Evolutionary conservation across 2,329 filamentous ascomycete genomes (phyloP).

Genomic region (Colletotrichum gloeosporioides): DNA sequence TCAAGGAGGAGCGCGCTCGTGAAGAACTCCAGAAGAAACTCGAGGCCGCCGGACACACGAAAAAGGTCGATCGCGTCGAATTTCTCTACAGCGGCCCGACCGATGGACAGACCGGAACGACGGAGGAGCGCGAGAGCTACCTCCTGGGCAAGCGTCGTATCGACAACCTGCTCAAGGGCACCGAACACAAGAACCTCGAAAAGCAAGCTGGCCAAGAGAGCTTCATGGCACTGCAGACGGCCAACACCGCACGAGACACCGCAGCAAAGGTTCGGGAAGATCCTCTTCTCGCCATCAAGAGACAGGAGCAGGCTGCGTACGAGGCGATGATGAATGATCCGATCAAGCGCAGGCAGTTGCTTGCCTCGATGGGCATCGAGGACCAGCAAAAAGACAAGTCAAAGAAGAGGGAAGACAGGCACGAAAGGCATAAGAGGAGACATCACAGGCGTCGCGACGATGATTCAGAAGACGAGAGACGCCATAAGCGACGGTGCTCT

Average conservation of each 20-base stretch:
- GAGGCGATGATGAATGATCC: constrained; percentile 82
- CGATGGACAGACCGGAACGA: constrained; percentile 74
- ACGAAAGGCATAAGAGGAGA: constrained; percentile 49
- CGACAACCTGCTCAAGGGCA: constrained; percentile 80
- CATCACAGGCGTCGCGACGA: constrained; percentile 48
- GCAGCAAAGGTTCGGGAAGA: constrained; percentile 89
- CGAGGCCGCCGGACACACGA: constrained; percentile 84
- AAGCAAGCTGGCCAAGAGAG: constrained; percentile 71
- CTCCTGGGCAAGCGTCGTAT: constrained; percentile 91
- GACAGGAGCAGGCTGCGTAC: constrained; percentile 84
- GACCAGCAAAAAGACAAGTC: constrained; percentile 43
- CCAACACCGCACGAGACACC: constrained; percentile 79
- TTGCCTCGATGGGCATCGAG: constrained; percentile 66
- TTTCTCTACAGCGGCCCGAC: constrained; percentile 98
- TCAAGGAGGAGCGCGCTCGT: constrained; percentile 90
- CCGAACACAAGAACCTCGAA: constrained; percentile 80
- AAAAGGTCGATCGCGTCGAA: constrained; percentile 83
- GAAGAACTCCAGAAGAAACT: constrained; percentile 91
- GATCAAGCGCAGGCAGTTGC: constrained; percentile 68
- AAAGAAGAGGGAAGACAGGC: constrained; percentile 47
- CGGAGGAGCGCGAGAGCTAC: constrained; percentile 93
- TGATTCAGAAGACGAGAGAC: constrained; percentile 44
- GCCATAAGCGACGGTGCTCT: constrained; percentile 46
- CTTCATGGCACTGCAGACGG: constrained; percentile 68
- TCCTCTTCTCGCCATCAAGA: constrained; percentile 91